phyloP scores from a whole-genome alignment of 2,329 filamentous ascomycete species.

The Lithohypha guttulata region DNA sequence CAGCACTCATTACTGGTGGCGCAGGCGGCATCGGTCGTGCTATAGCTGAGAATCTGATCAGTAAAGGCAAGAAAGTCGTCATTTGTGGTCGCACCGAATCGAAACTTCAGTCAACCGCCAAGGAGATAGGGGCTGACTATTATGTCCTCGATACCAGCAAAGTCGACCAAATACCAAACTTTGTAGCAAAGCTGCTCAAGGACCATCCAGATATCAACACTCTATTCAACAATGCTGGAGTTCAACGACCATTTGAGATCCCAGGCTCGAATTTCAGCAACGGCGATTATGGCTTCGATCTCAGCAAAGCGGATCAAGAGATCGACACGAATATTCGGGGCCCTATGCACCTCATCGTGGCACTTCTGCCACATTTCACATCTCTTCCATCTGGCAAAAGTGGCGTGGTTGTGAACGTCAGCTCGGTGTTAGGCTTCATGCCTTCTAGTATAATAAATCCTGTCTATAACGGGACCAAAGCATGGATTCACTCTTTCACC shows the following conservation, averaged over 20 bases:
- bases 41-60: constrained; percentile 19
- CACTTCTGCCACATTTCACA: constrained; percentile 41
- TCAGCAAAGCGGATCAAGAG: constrained; percentile 44
- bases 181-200: constrained; percentile 35
- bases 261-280: constrained; percentile 21
- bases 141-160: constrained; percentile 44
- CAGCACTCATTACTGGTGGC: constrained; percentile 22
- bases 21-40: constrained; percentile 22
- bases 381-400: constrained; percentile 25
- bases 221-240: constrained; percentile 49
- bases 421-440: constrained; percentile 43
- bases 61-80: constrained; percentile 20
- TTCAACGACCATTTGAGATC: constrained; percentile 44
- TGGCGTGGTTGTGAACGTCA: constrained; percentile 43
- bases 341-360: constrained; percentile 45
- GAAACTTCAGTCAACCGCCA: constrained; percentile 36
- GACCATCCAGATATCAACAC: constrained; percentile 48
- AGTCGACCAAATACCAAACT: constrained; percentile 29
- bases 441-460: constrained; percentile 46
- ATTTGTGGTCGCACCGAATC: constrained; percentile 37
- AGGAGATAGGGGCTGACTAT: constrained; percentile 40
- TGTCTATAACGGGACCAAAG: constrained; percentile 50
- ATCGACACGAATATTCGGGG: constrained; percentile 50
- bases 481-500: constrained; percentile 47
- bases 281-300: constrained; percentile 24